Base-by-base conservation (phyloP, 257 asterid genomes). In the Jacaranda copaia region DNA sequence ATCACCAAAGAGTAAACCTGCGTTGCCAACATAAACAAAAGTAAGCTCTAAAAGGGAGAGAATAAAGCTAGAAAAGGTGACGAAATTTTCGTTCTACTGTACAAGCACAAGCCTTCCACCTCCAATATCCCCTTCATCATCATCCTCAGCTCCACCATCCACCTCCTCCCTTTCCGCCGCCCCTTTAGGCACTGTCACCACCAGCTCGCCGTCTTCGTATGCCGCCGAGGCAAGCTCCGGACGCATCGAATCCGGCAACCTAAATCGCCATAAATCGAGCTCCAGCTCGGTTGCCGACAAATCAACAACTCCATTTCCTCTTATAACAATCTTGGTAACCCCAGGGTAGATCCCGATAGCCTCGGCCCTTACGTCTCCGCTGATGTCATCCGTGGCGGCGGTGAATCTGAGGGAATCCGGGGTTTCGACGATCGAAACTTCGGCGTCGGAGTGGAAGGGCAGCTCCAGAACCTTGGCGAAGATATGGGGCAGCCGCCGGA, bases 261-360 rank as follows among this genome's bases (percentile, higher is more conserved):
- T 86, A 69, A 90, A 92, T 84, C 97, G 86, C 97, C 97, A 92
- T 77, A 90, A 52, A 75, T 90, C 91, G 59, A 90, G 87, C 82
- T 87, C 97, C 66, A 92, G 77, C 0, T 87, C 96, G 18, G 81
- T 81, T 38, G 88, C 88, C 46, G 81, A 68, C 53, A 78, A 53
- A 43, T 79, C 89, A 14, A 60, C 81, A 14, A 67, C 79, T 32
- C 73, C 84, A 19, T 70, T 84, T 60, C 85, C 91, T 49, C 87
- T 81, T 4, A 92, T 72, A 14, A 92, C 83, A 67, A 90, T 80
- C 92, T 90, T 92, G 14, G 91, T 86, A n/a, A 90, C 88, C 8
- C 96, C 96, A 5, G 95, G 93, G 66, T 85, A 86, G 88, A 92
- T 87, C 89, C 85, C 92, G 32, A 90, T 62, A 1, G 88, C 77